These are phyloP conservation scores for Hirsutella minnesotensis DNA, from an alignment of 2,329 filamentous ascomycete species.

Conservation along the genomic window DNA sequence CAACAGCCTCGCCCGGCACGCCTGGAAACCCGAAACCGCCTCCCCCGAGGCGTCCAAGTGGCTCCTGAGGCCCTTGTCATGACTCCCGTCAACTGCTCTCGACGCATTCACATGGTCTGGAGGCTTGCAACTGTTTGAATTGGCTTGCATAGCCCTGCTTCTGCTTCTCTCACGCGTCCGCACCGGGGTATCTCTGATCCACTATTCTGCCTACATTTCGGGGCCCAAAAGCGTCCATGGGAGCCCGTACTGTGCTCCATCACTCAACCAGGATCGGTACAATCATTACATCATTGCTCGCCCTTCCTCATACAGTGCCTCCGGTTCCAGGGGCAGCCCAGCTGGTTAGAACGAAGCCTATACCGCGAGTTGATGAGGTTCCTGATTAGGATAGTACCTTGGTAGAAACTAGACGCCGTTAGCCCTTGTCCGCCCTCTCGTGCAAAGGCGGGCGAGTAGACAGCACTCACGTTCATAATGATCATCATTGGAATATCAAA, in stretches of 20 bases:
- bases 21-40: slow-evolving; percentile 38
- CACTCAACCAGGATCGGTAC: neutral
- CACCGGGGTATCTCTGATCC: neutral
- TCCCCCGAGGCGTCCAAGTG: slow-evolving; percentile 20
- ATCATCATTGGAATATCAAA: slow-evolving; percentile 99
- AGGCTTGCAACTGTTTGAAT: neutral
- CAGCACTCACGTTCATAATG: slow-evolving; percentile 80
- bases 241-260: neutral
- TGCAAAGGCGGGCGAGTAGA: neutral
- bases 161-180: neutral
- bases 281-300: neutral
- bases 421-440: slow-evolving; percentile 5
- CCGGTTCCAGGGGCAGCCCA: neutral
- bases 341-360: slow-evolving; percentile 16
- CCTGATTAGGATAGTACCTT: slow-evolving; percentile 46
- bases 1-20: slow-evolving; percentile 55
- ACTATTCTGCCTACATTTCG: neutral
- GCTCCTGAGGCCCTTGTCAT: slow-evolving; percentile 20
- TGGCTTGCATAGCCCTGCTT: neutral
- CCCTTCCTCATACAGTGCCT: neutral
- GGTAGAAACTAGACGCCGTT: slow-evolving; percentile 38
- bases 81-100: no score
- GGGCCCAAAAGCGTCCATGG: neutral
- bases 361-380: slow-evolving; percentile 43
- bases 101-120: no score